Base-by-base conservation (phyloP, 2,329 filamentous ascomycete species). In the Venturia carpophila region DNA sequence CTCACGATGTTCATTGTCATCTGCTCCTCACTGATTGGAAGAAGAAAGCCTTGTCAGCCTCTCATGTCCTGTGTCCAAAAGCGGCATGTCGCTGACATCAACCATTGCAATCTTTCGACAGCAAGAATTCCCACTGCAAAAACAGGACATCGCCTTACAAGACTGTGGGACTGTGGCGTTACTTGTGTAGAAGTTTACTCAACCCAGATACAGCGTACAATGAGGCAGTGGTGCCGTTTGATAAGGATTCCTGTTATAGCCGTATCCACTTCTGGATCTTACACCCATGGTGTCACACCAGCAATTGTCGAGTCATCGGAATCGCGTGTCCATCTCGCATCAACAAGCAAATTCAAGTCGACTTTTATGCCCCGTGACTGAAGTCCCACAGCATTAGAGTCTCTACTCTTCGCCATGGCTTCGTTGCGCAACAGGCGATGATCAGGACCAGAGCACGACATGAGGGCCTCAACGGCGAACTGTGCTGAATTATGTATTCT, bases 401-500 rank as follows among this genome's bases (percentile, higher is more conserved):
- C 7, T 9, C 6, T 3, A 61, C n/a, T 43, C 39, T n/a, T 61
- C n/a, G 60, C 15, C 21, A 17, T 45, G 21, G 60, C 42, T 15
- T 24, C 43, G 24, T 7, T 73, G 67, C 6, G 82, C 82, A 71
- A 84, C 87, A 19, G 86, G 58, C 79, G 76, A 67, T 82, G 84
- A 0, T 82, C 82, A 0, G 75, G 78, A 19, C 77, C 75, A 1
- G 80, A 82, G 0, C 90, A 90, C 2, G 86, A 87, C 61, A 93
- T 93, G 37, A 60, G 30, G 30, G 56, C 15, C 5, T 60, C 56
- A 39, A 11, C 7, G 37, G 37, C n/a, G 39, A 27, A 61, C 39
- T 5, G 37, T n/a, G 37, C 41, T 42, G 42, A 34, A 42, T 34
- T 2, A 27, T 34, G 30, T 3, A 19, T 42, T 43, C 37, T 5